Evolutionary conservation across 2,329 filamentous ascomycete species (phyloP), one percentile per base, ranked within the genome.

Genomic region (Aspergillus ochraceoroseus): DNA sequence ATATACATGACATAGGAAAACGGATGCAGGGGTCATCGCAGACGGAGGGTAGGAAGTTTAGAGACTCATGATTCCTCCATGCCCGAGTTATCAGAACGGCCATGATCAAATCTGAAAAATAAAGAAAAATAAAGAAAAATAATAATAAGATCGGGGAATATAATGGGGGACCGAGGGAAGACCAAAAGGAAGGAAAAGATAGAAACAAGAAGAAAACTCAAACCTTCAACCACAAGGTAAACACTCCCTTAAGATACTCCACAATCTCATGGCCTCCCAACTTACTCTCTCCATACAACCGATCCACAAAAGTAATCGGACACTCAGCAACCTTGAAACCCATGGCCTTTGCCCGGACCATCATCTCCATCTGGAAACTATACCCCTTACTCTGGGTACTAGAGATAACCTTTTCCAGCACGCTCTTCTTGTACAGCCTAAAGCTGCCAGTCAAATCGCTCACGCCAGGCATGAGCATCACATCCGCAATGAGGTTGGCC

Each of bases 341-440:
- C 86, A 95, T 89, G 11, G 85, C 86, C 79, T 95, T 95, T 22
- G 92, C 92, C 47, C 89, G 77, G 6, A 96, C 90, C 83, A 95
- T 96, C 81, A 98, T 85, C 76, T 95, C 90, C 92, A 98, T 98
- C 79, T 98, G 92, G 75, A 98, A 98, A 27, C 85, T 90, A 66
- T 96, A 98, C 2, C 92, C 92, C 72, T 96, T 95, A 64, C 87
- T 92, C 75, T 95, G 84, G 6, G 88, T 95, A 67, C 78, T 87
- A 59, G 76, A 73, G 57, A 98, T 95, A 43, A 94, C 87, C 74
- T 87, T 89, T 66, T 94, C 79, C 59, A 98, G 68, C 47, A 95
- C 87, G 45, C 74, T 72, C 71, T 84, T 88, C 81, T 94, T 96
- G 69, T 98, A 98, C 64, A 98, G 67, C 49, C 92, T 74, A 71